phyloP scores from a whole-genome alignment of 257 asterid genomes.

The Solanum medicagineum region DNA sequence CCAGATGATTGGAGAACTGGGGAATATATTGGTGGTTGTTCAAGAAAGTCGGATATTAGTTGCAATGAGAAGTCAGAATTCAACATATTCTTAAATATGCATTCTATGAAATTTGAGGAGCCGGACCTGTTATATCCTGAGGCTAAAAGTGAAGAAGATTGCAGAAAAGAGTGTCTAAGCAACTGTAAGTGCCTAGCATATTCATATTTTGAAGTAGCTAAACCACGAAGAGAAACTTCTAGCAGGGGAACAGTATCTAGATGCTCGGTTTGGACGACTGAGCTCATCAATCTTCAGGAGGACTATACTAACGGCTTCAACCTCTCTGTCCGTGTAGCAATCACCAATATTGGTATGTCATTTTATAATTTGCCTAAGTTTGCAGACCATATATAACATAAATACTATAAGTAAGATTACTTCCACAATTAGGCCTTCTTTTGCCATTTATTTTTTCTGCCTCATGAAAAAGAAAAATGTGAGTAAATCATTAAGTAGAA shows the following conservation, averaged over 20 bases:
- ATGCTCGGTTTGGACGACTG: slow-evolving; percentile 11
- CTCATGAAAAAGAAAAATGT: no score
- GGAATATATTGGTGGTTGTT: slow-evolving; percentile 6
- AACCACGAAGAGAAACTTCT: not conserved
- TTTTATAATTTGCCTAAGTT: not conserved
- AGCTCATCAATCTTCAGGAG: slow-evolving; percentile 13
- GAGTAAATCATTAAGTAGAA: no score
- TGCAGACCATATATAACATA: not conserved
- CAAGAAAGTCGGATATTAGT: not conserved
- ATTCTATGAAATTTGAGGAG: not conserved
- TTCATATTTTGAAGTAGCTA: not conserved
- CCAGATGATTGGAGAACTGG: not conserved
- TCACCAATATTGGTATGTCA: slow-evolving; percentile 5
- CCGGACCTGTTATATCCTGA: not conserved
- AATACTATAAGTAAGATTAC: not conserved
- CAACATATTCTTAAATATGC: not conserved
- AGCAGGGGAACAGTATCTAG: not conserved
- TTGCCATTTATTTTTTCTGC: no score
- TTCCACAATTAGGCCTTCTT: no score
- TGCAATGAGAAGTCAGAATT: not conserved
- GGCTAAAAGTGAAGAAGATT: not conserved
- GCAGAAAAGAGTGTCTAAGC: slow-evolving; percentile 7
- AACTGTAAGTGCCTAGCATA: slow-evolving; percentile 8
- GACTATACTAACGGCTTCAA: not conserved
- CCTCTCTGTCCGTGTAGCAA: slow-evolving; percentile 5